A percentile compares a stretch with the other conserved stretches of the same genome.
phyloP scores from a whole-genome alignment of 148 eudicot genomes.

The Amaranthus hypochondriacus region DNA sequence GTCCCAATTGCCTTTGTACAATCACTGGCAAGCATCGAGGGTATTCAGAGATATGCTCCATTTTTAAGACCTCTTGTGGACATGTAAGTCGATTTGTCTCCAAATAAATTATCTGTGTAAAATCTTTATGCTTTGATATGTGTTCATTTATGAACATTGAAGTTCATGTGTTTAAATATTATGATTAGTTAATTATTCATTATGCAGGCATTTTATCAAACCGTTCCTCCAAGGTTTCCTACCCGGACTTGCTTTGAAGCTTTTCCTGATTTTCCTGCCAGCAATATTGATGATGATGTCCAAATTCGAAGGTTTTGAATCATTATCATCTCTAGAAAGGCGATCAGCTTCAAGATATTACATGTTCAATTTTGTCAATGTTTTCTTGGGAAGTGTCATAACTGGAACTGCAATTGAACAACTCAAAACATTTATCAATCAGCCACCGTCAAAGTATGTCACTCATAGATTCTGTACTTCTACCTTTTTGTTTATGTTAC shows the following conservation, averaged over 20 bases:
- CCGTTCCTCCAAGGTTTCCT: slow-evolving; percentile 73
- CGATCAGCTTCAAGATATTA: slow-evolving; percentile 88
- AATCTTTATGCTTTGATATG: too few species aligned
- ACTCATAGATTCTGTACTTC: not conserved
- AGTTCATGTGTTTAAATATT: too few species aligned
- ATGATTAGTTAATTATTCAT: slow-evolving; percentile 10
- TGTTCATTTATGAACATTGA: not conserved
- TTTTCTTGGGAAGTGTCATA: slow-evolving; percentile 79
- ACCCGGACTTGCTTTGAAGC: slow-evolving; percentile 90
- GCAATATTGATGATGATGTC: slow-evolving; percentile 92
- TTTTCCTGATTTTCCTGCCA: slow-evolving; percentile 88
- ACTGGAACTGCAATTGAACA: slow-evolving; percentile 84
- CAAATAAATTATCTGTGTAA: not conserved
- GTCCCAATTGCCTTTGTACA: slow-evolving; percentile 87
- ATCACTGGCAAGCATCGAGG: slow-evolving; percentile 83
- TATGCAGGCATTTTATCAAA: slow-evolving; percentile 67
- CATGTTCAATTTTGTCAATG: slow-evolving; percentile 82
- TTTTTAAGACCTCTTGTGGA: slow-evolving; percentile 64
- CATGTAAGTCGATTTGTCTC: slow-evolving; percentile 39
- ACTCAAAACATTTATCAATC: slow-evolving; percentile 47
- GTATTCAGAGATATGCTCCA: slow-evolving; percentile 58
- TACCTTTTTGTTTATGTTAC: not conserved
- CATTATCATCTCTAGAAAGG: slow-evolving; percentile 72
- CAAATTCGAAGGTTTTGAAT: slow-evolving; percentile 78
- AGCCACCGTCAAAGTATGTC: slow-evolving; percentile 61